phyloP scores from a whole-genome alignment of 176 grass and related monocot species.

The Triticum urartu region DNA sequence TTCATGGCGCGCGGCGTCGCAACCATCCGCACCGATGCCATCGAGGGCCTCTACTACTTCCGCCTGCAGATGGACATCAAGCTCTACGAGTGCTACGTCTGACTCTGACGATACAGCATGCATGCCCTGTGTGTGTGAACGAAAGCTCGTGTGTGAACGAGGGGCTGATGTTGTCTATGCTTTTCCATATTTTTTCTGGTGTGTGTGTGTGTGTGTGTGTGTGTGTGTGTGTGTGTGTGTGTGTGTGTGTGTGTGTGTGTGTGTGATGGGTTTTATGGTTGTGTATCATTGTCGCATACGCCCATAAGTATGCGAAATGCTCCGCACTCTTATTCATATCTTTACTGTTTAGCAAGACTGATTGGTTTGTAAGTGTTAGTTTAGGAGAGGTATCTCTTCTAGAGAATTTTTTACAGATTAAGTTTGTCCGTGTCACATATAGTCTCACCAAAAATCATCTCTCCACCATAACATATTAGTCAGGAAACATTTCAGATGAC shows the following conservation, averaged over 20 bases:
- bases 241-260: not conserved
- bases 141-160: not conserved
- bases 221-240: not conserved
- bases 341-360: too few species aligned
- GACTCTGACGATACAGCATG: not conserved
- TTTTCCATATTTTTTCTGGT: not conserved
- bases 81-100: constrained; percentile 35
- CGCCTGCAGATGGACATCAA: constrained; percentile 45
- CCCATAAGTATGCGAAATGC: not conserved
- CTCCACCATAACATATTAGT: too few species aligned
- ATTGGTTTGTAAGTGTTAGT: too few species aligned
- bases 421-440: too few species aligned
- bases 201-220: not conserved
- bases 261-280: not conserved
- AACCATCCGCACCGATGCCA: constrained; percentile 19
- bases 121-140: too few species aligned
- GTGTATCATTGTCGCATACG: not conserved
- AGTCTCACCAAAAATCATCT: too few species aligned
- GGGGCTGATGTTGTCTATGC: not conserved
- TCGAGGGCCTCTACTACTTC: constrained; percentile 17
- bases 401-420: too few species aligned
- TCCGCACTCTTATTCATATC: not conserved
- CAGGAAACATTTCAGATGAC: too few species aligned
- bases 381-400: too few species aligned
- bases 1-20: constrained; percentile 49